Evolutionary conservation across 108 stramenopile species (phyloP).

Genomic region (Skeletonema costatum): DNA sequence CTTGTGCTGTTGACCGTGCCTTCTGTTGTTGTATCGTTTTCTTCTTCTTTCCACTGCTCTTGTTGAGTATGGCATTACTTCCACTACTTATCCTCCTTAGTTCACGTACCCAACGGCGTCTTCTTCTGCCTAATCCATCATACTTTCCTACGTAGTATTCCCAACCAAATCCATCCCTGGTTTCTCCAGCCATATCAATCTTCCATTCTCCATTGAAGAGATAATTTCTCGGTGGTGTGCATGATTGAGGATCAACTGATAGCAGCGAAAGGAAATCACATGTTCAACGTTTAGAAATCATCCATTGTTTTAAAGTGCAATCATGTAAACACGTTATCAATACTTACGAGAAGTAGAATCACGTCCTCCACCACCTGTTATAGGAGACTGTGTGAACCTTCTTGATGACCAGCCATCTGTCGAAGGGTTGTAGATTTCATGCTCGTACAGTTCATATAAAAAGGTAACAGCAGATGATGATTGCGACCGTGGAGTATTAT

Average conservation of each 20-base stretch:
- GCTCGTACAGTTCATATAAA: conserved; percentile 46
- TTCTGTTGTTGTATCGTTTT: conserved; percentile 2
- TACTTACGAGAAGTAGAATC: conserved; percentile 27
- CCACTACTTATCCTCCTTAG: conserved; percentile 15
- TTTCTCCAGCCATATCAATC: conserved; percentile 61
- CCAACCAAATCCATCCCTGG: conserved; percentile 74
- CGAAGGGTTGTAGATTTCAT: conserved; percentile 36
- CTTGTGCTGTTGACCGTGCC: conserved; percentile 1
- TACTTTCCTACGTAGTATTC: conserved; percentile 57
- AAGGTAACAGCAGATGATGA: conserved; percentile 36
- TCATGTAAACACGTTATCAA: neutral
- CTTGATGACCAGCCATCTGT: conserved; percentile 28
- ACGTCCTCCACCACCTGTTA: conserved; percentile 31
- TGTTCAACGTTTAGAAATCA: neutral
- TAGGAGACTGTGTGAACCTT: conserved; percentile 36
- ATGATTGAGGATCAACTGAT: conserved; percentile 27
- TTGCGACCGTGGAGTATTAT: neutral
- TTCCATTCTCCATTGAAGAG: conserved; percentile 80
- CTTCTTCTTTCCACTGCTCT: neutral
- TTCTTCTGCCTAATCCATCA: conserved; percentile 55
- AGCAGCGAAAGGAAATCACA: neutral
- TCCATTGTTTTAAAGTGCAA: neutral
- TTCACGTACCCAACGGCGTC: conserved; percentile 70
- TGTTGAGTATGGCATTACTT: neutral
- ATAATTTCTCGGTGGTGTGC: conserved; percentile 49